phyloP scores from a whole-genome alignment of 2,329 filamentous ascomycete species.

The Exutisphaerella laricina region DNA sequence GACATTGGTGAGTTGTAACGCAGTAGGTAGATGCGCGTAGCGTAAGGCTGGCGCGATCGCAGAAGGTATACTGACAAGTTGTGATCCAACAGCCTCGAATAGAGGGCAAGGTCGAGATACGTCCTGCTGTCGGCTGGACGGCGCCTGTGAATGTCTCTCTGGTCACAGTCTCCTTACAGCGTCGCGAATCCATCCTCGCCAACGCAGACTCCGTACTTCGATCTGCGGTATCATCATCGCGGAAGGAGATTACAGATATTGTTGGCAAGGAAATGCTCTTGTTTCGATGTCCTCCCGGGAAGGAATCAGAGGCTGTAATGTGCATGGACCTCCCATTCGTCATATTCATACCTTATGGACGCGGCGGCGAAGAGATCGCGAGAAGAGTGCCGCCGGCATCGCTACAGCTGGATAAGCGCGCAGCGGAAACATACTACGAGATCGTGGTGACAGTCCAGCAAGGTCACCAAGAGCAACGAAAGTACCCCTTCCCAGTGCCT shows the following conservation, averaged over 20 bases:
- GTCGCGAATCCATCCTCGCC: constrained; percentile 93
- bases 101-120: constrained; percentile 95
- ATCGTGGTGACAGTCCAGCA: constrained; percentile 94
- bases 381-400: constrained; percentile 87
- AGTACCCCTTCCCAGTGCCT: constrained; percentile 85
- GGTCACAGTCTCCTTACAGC: constrained; percentile 88
- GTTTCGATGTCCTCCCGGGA: constrained; percentile 77
- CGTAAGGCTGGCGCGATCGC: not conserved
- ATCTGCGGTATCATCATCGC: constrained; percentile 74
- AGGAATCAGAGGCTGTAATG: constrained; percentile 80
- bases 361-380: constrained; percentile 83
- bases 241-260: constrained; percentile 84
- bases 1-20: constrained; percentile 67
- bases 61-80: constrained; percentile 9
- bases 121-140: constrained; percentile 76
- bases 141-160: constrained; percentile 87
- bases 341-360: constrained; percentile 91
- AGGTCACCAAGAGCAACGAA: constrained; percentile 77
- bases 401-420: constrained; percentile 81
- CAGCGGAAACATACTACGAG: constrained; percentile 96
- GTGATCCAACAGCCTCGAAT: constrained; percentile 69
- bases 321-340: constrained; percentile 97
- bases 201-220: constrained; percentile 91
- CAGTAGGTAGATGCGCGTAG: not conserved
- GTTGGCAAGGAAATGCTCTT: constrained; percentile 94